Evolutionary conservation across 768 basidiomycete species (phyloP), one percentile per base, ranked within the genome.

Genomic region (Holtermanniella nyarrowii): DNA sequence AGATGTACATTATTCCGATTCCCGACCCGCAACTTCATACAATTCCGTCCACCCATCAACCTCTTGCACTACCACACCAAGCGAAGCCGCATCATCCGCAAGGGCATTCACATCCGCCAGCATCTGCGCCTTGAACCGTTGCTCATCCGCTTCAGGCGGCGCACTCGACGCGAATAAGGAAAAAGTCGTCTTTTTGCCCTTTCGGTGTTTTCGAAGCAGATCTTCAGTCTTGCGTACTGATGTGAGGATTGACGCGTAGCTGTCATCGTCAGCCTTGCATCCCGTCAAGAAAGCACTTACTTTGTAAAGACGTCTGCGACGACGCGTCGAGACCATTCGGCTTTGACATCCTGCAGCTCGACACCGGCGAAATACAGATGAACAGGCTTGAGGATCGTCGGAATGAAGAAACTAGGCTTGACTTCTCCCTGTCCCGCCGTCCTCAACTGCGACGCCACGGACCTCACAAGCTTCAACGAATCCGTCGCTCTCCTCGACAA

Each of bases 141-240:
- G 88, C 67, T 95, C 89, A 41, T 86, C 83, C 10, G 80, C 79
- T 46, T 75, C 43, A 23, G 73, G 69, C 13, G 74, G 59, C 42
- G 68, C 68, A 44, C 73, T 75, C 1, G 65, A 43, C 5, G 54
- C 57, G 61, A 97, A 95, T 22, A 95, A 75, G 3, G 87, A 86
- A 69, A 88, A 85, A 0, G 82, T 76, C 0, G 76, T 74, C 59
- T 84, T 87, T 63, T 86, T 88, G 42, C 85, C 84, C 69, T 86
- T 93, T 66, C 90, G 89, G 60, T 93, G 77, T 31, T 86, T 79
- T 37, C 84, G 77, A 22, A 97, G 74, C 11, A 87, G 84, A 65
- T 90, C 89, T 57, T 96, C 89, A 5, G 88, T 88, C 75, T 93
- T 93, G 70, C 82, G 86, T 79, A 91, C 88, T 0, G 81, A 79